Conservation (phyloP, 225 moss, liverwort and hornwort species). For the Neckera pumila region DNA sequence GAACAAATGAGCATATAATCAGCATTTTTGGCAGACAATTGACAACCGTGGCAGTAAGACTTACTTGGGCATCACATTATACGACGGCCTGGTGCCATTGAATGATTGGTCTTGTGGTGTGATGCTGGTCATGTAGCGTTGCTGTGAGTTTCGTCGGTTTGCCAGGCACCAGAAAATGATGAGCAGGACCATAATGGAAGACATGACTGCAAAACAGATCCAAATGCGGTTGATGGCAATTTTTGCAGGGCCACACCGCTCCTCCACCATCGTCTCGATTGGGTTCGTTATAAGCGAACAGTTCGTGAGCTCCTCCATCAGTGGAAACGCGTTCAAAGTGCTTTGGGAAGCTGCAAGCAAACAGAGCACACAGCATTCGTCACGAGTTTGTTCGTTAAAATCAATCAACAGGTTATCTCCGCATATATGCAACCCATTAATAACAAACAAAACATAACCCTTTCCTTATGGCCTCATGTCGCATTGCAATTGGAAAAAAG, state of each 20-base stretch:
- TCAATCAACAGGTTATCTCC: background rate
- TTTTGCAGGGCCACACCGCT: conserved; percentile 31
- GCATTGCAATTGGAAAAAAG: background rate
- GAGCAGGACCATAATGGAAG: conserved; percentile 38
- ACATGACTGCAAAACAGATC: conserved; percentile 27
- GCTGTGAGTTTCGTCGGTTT: conserved; percentile 26
- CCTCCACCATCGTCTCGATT: conserved; percentile 14
- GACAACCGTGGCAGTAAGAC: background rate
- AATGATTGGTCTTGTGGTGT: conserved; percentile 25
- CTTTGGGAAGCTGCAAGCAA: conserved; percentile 23
- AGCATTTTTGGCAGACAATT: background rate
- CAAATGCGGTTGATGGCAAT: conserved; percentile 41
- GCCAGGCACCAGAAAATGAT: conserved; percentile 42
- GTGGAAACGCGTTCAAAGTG: conserved; percentile 30
- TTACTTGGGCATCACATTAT: conserved; percentile 13
- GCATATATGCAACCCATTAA: background rate
- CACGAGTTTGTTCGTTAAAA: background rate
- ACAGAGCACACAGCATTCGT: background rate
- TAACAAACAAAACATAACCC: background rate
- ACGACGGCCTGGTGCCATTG: background rate
- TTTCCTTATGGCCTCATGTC: background rate
- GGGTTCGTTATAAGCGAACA: conserved; percentile 22
- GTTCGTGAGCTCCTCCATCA: conserved; percentile 22
- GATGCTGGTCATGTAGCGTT: conserved; percentile 25
- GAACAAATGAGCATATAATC: background rate